These are phyloP conservation scores for Pulveroboletus sp. DNA, from an alignment of 768 basidiomycete genomes.

Conservation along the genomic window DNA sequence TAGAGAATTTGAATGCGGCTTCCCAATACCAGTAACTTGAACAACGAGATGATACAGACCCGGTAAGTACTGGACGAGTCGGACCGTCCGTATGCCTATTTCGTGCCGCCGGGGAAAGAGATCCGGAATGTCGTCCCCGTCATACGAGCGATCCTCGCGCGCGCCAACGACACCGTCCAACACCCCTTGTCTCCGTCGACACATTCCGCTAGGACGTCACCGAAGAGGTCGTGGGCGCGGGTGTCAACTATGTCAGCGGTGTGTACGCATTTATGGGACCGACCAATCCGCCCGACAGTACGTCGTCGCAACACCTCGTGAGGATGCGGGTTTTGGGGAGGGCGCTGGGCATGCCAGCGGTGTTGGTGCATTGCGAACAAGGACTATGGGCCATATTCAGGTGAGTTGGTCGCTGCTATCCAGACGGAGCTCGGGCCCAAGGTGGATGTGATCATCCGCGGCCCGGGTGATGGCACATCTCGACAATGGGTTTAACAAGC, in stretches of 20 bases:
- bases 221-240: conserved; percentile 58
- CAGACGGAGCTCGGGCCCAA: conserved; percentile 68
- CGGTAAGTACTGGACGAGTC: too few relatives aligned
- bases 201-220: conserved; percentile 27
- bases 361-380: conserved; percentile 93
- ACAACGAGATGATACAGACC: too few relatives aligned
- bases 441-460: conserved; percentile 61
- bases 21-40: too few relatives aligned
- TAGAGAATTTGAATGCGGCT: too few relatives aligned
- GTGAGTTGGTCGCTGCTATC: conserved; percentile 62
- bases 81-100: conserved; percentile 72
- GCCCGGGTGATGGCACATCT: conserved; percentile 79
- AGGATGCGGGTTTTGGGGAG: conserved; percentile 69
- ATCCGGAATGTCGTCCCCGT: conserved; percentile 67
- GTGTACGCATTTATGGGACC: conserved; percentile 79
- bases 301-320: conserved; percentile 39
- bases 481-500: conserved; percentile 94
- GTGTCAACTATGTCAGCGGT: conserved; percentile 94
- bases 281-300: conserved; percentile 37
- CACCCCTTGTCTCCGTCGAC: conserved; percentile 24
- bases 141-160: conserved; percentile 53
- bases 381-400: conserved; percentile 50
- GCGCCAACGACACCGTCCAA: conserved; percentile 15
- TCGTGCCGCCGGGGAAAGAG: conserved; percentile 70
- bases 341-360: conserved; percentile 67